Evolutionary conservation across 192 early-diverging fungal species (phyloP).

Genomic region (Allomyces javanicus): DNA sequence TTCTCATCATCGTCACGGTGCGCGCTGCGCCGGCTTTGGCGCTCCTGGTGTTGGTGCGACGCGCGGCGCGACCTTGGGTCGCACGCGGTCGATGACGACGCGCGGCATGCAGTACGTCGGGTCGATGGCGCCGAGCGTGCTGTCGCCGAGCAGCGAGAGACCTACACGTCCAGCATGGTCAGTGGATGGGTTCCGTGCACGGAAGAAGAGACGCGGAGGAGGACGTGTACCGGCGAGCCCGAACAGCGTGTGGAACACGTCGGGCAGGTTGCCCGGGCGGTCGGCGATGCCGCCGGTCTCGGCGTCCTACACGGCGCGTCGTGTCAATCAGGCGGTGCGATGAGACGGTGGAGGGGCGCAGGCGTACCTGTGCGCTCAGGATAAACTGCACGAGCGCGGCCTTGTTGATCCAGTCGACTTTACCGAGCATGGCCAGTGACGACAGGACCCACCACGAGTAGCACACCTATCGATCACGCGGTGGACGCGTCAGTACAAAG

Average conservation of each 20-base stretch:
- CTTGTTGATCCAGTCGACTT: constrained; percentile 68
- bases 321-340: constrained; percentile 1
- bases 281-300: constrained; percentile 85
- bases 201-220: neutral
- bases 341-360: neutral
- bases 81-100: constrained; percentile 32
- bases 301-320: constrained; percentile 26
- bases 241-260: constrained; percentile 96
- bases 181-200: neutral
- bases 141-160: constrained; percentile 65
- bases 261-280: constrained; percentile 70
- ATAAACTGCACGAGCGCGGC: constrained; percentile 60
- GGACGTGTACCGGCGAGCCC: constrained; percentile 50
- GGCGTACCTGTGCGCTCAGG: constrained; percentile 41
- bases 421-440: constrained; percentile 55
- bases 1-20: neutral
- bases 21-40: neutral
- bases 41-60: neutral
- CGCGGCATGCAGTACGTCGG: constrained; percentile 80
- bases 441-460: constrained; percentile 99
- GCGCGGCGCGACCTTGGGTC: constrained; percentile 2
- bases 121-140: constrained; percentile 54
- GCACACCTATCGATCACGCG: constrained; percentile 38
- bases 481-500: neutral
- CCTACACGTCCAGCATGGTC: constrained; percentile 9